Evolutionary conservation across 1,139 yeast genomes (phyloP), one percentile per base, ranked within the genome.

Genomic region (Meyerozyma sp.): DNA sequence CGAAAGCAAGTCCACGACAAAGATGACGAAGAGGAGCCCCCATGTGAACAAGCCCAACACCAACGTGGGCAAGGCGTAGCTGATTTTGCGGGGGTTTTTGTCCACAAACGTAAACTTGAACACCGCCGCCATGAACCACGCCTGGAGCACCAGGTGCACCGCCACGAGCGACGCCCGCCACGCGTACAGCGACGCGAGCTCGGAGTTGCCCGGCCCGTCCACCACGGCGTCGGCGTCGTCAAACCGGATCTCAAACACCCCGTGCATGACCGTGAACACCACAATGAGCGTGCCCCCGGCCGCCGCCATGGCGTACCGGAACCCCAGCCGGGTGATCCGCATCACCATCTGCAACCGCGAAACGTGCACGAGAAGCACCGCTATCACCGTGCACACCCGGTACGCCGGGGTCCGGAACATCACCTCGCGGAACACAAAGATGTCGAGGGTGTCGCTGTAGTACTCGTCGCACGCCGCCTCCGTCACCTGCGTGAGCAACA

Each of bases 1-100:
- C 27, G 61, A 50, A 3, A 74, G 52, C 2, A 73, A 53, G 35
- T 54, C 52, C 41, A 73, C 51, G 2, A 59, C 59, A 25, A 65
- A 49, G 34, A 70, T 70, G 23, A 61, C 39, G 1, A 51, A 37
- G 25, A 76, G 44, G 5, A 70, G 51, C 3, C 63, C 35, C 67
- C 75, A 63, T 26, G 67, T 62, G 45, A 74, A 68, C 1, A 65
- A 36, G 0, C 76, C 77, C 42, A 76, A 53, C 2, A 79, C 75
- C 5, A 75, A 42, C 11, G 75, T 58, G 44, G 62, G 63, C 32
- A 54, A 54, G 27, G 70, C 62, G 50, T 70, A 74, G 14, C 68
- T 54, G 26, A 66, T 55, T 42, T 59, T 60, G n/a, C 61, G 47
- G 2, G 73, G 69, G 47, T 56, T 64, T 45, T 65, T 66, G 30